Conservation (phyloP, 768 basidiomycete genomes). For the Chlorophyllum brunneum region DNA sequence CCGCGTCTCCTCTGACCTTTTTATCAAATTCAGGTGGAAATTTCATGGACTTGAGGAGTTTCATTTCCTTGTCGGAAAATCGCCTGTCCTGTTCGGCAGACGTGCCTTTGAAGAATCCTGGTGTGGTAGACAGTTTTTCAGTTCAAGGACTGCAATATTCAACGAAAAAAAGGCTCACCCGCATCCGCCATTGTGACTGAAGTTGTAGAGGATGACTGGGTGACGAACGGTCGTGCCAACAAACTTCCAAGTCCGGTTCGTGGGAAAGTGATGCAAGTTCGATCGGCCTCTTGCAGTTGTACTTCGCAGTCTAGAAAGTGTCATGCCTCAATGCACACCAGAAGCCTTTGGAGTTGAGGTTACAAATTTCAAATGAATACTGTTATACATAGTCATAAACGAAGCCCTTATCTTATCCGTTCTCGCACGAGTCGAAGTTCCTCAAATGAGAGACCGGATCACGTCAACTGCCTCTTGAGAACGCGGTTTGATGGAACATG, state of each 20-base stretch:
- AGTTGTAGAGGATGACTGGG: background rate
- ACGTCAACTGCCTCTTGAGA: conserved; percentile 17
- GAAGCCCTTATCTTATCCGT: background rate
- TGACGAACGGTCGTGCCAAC: background rate
- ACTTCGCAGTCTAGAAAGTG: too few relatives aligned
- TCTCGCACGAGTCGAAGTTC: too few relatives aligned
- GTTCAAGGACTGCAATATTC: background rate
- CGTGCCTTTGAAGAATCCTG: conserved; percentile 88
- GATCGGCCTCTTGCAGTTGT: background rate
- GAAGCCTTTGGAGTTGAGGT: too few relatives aligned
- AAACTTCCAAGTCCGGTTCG: background rate
- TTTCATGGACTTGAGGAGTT: conserved; percentile 84
- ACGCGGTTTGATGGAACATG: conserved; percentile 24
- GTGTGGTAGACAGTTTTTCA: conserved; percentile 8
- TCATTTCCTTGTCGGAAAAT: conserved; percentile 93
- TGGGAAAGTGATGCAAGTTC: conserved; percentile 1
- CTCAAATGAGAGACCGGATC: conserved; percentile 15
- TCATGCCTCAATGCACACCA: too few relatives aligned
- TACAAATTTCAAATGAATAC: too few relatives aligned
- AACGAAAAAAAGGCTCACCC: conserved; percentile 9
- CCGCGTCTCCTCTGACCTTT: conserved; percentile 49
- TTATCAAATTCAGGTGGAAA: conserved; percentile 88
- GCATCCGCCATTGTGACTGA: conserved; percentile 15
- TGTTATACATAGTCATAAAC: too few relatives aligned
- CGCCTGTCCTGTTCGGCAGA: conserved; percentile 89